These are phyloP conservation scores for Aureobasidium mangrovei DNA, from an alignment of 2,329 filamentous ascomycete species.

Conservation along the genomic window DNA sequence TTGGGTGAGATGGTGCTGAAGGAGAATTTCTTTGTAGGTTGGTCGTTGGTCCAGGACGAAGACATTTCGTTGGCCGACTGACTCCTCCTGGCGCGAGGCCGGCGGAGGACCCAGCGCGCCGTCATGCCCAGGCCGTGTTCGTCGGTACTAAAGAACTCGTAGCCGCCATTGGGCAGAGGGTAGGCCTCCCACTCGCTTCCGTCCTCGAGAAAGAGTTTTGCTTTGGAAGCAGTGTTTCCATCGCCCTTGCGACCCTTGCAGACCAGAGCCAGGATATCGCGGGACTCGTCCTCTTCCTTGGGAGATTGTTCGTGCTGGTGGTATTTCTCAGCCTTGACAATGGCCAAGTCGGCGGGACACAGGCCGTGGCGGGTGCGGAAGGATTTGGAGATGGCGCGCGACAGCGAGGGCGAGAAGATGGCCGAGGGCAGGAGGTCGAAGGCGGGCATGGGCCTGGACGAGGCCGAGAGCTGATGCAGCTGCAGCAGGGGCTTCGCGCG, in stretches of 20 bases:
- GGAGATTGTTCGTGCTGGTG: constrained; percentile 35
- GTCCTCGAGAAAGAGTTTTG: constrained; percentile 56
- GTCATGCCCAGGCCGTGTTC: constrained; percentile 50
- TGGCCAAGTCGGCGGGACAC: constrained; percentile 59
- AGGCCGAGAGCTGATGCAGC: constrained; percentile 55
- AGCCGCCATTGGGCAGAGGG: constrained; percentile 35
- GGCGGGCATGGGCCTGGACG: constrained; percentile 55
- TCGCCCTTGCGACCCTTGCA: constrained; percentile 42
- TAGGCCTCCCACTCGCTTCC: constrained; percentile 39
- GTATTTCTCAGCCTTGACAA: constrained; percentile 65
- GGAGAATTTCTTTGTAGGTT: constrained; percentile 50
- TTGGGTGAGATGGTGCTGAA: constrained; percentile 68
- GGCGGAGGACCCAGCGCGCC: constrained; percentile 59
- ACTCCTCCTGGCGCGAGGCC: constrained; percentile 21
- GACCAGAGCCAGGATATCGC: constrained; percentile 59
- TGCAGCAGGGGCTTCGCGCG: constrained; percentile 63
- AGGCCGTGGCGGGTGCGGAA: constrained; percentile 56
- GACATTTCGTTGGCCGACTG: constrained; percentile 20
- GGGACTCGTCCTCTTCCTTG: constrained; percentile 43
- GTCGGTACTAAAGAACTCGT: constrained; percentile 52
- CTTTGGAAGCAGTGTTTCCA: constrained; percentile 49
- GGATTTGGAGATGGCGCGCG: constrained; percentile 54
- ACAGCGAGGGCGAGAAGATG: constrained; percentile 50
- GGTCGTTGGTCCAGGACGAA: constrained; percentile 19
- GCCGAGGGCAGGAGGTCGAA: constrained; percentile 61